phyloP scores from a whole-genome alignment of 371 early-diverging fungal genomes.

The Mortierella sp. region DNA sequence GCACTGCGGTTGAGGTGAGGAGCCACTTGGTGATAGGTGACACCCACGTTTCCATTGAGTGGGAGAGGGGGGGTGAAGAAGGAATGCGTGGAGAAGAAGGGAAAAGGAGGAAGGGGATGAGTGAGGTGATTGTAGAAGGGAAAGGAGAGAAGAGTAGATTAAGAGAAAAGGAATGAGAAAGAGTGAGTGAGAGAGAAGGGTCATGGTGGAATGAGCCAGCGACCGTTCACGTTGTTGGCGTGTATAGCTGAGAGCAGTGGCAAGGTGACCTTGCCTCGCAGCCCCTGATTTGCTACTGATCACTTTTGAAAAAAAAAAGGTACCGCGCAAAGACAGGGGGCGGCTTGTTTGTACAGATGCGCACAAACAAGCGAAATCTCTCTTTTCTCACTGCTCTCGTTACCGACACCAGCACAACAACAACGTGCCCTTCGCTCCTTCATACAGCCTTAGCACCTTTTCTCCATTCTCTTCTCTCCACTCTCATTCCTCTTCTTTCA shows the following conservation, averaged over 20 bases:
- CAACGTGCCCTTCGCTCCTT: background rate
- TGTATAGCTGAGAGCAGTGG: background rate
- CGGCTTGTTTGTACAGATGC: too few species aligned
- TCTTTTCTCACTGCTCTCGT: background rate
- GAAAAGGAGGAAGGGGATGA: background rate
- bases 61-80: background rate
- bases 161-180: constrained; percentile 11
- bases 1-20: constrained; percentile 9
- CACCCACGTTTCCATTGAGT: constrained; percentile 39
- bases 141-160: constrained; percentile 14
- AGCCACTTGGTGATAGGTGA: constrained; percentile 43
- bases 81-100: background rate
- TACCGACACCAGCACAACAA: background rate
- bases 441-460: background rate
- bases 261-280: background rate
- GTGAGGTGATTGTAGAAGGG: constrained; percentile 7
- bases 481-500: too few species aligned
- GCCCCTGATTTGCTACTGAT: constrained; percentile 8
- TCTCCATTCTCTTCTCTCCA: background rate
- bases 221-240: background rate
- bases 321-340: background rate
- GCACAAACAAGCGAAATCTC: background rate
- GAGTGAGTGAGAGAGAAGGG: background rate
- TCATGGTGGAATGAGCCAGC: constrained; percentile 8
- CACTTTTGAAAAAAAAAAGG: background rate